Base-by-base conservation (phyloP, 768 basidiomycete genomes). In the Hemileccinum impolitum region DNA sequence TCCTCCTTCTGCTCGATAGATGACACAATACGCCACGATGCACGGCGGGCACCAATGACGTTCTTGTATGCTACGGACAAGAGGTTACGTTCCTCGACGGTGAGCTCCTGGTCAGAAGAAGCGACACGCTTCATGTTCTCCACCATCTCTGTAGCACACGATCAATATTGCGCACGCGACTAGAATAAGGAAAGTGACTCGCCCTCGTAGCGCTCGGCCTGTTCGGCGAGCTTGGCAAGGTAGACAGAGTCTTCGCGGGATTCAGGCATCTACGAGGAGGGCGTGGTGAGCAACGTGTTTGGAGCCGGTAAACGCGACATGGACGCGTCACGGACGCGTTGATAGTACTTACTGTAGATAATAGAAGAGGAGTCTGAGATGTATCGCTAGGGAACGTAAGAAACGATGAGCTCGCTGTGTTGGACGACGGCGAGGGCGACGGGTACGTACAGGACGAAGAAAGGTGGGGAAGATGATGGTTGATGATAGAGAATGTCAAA, bases 151-250 rank as follows among this genome's bases (percentile, higher is more conserved):
- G 71, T 23, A 50, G 51, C 26, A 42, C 37, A 43, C 23, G 43
- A 55, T 59, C 4, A 44, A 30, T 52, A 45, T 43, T 30, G 59
- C 49, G 55, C 37, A 52, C 55, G 52, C 50, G 47, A 53, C 48
- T 30, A 34, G 43, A 44, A 37, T 14, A 23, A 31, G 44, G 13
- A 6, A 15, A 23, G 41, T 3, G 28, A 67, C 76, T 43, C 38
- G 87, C 94, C 94, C 79, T 97, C 94, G 71, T 97, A 98, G 43
- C 95, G 94, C 82, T 98, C 94, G 64, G 95, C 95, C 79, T 97
- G 94, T 80, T 97, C 94, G 70, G 93, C 92, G 79, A 97, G 93
- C 90, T 98, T 98, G 78, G 95, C 94, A 75, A 96, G 94, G 82
- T 97, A 98, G 75, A 98, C 94, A 64, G 88, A 92, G 74, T 94